A percentile compares a stretch with the other conserved stretches of the same genome.
Evolutionary conservation across 164 flowering plant species (phyloP).

Genomic region (Dillenia suffruticosa): DNA sequence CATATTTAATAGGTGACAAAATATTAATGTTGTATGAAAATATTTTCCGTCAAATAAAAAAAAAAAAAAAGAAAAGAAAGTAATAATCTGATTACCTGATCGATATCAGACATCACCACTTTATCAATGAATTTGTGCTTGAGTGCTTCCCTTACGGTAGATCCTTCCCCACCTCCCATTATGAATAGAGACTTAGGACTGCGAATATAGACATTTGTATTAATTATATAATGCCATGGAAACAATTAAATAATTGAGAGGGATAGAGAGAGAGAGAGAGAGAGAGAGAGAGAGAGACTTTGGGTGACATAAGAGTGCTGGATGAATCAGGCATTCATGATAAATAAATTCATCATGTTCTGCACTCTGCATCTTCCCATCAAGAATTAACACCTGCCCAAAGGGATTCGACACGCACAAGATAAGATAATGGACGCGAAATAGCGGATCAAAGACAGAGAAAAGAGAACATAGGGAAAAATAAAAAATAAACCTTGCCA

Average conservation of each 20-base stretch:
- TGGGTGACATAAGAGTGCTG: conserved; percentile 68
- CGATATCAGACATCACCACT: conserved; percentile 92
- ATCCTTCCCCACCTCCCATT: conserved; percentile 98
- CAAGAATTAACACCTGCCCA: conserved; percentile 66
- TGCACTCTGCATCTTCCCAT: conserved; percentile 96
- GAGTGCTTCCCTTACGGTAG: conserved; percentile 79
- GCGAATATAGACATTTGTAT: conserved; percentile 6
- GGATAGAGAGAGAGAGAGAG: not conserved
- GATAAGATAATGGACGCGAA: no score
- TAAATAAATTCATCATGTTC: conserved; percentile 78
- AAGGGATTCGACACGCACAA: no score
- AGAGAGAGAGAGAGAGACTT: conserved; percentile 32
- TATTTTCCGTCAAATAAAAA: not conserved
- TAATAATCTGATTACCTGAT: conserved; percentile 38
- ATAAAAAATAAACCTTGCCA: conserved; percentile 51
- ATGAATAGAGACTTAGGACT: conserved; percentile 78
- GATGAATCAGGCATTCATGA: conserved; percentile 85
- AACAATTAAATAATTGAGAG: not conserved
- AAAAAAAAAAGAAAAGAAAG: not conserved
- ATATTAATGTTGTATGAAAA: not conserved
- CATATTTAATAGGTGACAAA: no score
- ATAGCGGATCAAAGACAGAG: not conserved
- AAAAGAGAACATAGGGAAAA: not conserved
- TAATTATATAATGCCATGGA: not conserved
- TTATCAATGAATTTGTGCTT: conserved; percentile 59